Base-by-base conservation (phyloP, 352 stramenopile genomes). In the Blastocystis sp. region DNA sequence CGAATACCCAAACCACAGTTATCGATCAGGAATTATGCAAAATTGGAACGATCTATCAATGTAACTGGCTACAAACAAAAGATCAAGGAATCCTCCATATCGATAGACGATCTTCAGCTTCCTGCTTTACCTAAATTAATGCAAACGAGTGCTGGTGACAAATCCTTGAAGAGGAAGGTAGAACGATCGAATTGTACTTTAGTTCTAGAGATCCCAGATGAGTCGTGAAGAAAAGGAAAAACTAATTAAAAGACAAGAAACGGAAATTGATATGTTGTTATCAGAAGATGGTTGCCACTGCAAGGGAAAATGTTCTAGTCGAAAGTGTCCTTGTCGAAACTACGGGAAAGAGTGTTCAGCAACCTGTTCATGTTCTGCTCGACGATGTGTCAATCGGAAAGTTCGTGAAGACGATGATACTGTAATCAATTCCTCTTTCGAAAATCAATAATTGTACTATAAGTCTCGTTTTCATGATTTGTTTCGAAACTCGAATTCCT, bases 241-340 rank as follows among this genome's bases (percentile, higher is more conserved):
- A n/a, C n/a, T n/a, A 46, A 54, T 49, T 21, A 78, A 80, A 14
- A 24, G 46, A 43, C 69, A 58, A 35, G 12, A 61, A 29, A 24
- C 16, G 1, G 69, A 80, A 37, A 80, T 80, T 27, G 69, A 80
- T 11, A 12, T 80, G 16, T 46, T 59, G 21, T 46, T 59, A 6
- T 59, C 69, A 7, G 69, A 80, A 37, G 32, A 63, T 35, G 42
- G 69, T 1, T 80, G 69, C 32, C 39, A 59, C 46, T 80, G 69
- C 27, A 80, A 80, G 32, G 69, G 69, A 63, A 80, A 80, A 52
- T 80, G 69, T 32, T 58, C 69, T 5, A 80, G 46, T 59, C 69
- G 69, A 14, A 80, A 80, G 46, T 80, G 69, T 63, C 69, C 69
- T 9, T 80, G 69, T 39, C 69, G 69, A 0, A 80, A 80, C n/a